These are phyloP conservation scores for Trametes gibbosa DNA, from an alignment of 768 basidiomycete species.

Conservation along the genomic window DNA sequence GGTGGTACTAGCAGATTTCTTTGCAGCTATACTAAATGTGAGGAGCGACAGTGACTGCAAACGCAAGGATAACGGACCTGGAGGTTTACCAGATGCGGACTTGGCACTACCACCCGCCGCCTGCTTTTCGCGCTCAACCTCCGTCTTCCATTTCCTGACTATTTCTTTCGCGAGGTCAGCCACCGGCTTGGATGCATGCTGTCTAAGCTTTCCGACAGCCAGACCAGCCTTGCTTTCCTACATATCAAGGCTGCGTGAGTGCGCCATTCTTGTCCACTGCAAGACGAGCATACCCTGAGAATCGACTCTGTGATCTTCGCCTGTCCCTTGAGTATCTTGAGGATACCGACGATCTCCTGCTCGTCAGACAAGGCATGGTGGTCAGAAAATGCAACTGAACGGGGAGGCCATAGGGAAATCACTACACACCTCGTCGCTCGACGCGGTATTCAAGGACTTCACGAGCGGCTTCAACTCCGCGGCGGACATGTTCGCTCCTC, in stretches of 20 bases:
- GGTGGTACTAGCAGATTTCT: slow-evolving; percentile 22
- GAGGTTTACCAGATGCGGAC: slow-evolving; percentile 26
- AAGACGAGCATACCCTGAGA: slow-evolving; percentile 59
- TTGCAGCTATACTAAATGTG: neutral
- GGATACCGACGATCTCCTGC: slow-evolving; percentile 63
- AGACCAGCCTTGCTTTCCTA: slow-evolving; percentile 92
- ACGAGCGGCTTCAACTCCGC: slow-evolving; percentile 77
- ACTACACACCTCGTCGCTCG: slow-evolving; percentile 53
- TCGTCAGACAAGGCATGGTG: neutral
- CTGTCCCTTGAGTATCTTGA: slow-evolving; percentile 62
- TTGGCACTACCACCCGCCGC: slow-evolving; percentile 39
- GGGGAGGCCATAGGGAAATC: slow-evolving; percentile 36
- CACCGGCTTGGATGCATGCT: slow-evolving; percentile 68
- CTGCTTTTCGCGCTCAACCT: slow-evolving; percentile 64
- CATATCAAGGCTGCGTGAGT: neutral
- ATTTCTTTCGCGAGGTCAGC: slow-evolving; percentile 85
- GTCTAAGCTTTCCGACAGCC: slow-evolving; percentile 87
- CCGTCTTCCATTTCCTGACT: slow-evolving; percentile 88
- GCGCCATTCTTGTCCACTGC: slow-evolving; percentile 12
- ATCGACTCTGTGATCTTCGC: slow-evolving; percentile 68
- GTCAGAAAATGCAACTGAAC: slow-evolving; percentile 32
- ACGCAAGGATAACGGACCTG: slow-evolving; percentile 35
- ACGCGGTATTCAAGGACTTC: slow-evolving; percentile 69
- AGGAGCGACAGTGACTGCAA: neutral
- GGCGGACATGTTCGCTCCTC: slow-evolving; percentile 28